Evolutionary conservation across 768 basidiomycete species (phyloP).

Genomic region (Pluteus cervinus): DNA sequence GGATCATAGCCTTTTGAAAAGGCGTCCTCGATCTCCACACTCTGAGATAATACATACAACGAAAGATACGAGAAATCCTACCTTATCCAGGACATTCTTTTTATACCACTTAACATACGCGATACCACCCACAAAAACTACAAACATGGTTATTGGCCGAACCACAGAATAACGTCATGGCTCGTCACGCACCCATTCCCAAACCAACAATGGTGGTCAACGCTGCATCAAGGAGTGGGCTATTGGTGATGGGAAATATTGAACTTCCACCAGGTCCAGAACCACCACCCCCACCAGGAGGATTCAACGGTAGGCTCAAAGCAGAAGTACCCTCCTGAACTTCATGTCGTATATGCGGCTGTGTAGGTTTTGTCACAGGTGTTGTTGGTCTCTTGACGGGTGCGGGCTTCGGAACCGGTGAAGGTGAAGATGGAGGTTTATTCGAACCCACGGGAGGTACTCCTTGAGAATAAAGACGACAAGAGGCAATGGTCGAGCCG

Average conservation of each 20-base stretch:
- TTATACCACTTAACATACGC: constrained; percentile 80
- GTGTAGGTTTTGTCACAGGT: too few relatives aligned
- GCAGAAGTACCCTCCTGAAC: constrained; percentile 34
- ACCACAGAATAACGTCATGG: neutral
- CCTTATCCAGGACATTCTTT: constrained; percentile 74
- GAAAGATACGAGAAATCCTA: constrained; percentile 17
- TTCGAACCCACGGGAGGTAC: too few relatives aligned
- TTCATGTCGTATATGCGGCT: too few relatives aligned
- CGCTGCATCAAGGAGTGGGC: constrained; percentile 46
- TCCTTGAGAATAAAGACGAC: too few relatives aligned
- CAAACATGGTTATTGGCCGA: constrained; percentile 7
- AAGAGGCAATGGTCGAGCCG: too few relatives aligned
- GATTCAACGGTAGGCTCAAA: constrained; percentile 34
- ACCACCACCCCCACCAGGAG: constrained; percentile 34
- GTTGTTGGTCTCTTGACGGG: too few relatives aligned
- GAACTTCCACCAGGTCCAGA: constrained; percentile 24
- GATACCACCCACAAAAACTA: constrained; percentile 67
- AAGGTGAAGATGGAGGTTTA: too few relatives aligned
- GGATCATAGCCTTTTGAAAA: constrained; percentile 81
- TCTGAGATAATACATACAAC: constrained; percentile 3
- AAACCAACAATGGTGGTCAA: constrained; percentile 58
- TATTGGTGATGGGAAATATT: constrained; percentile 30
- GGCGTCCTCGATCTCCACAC: constrained; percentile 63
- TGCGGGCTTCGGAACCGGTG: too few relatives aligned
- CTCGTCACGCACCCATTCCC: constrained; percentile 39